A percentile compares a stretch with the other conserved stretches of the same genome.
Evolutionary conservation across 805 yeast genomes (phyloP).

Genomic region (Candida vartiovaarae): DNA sequence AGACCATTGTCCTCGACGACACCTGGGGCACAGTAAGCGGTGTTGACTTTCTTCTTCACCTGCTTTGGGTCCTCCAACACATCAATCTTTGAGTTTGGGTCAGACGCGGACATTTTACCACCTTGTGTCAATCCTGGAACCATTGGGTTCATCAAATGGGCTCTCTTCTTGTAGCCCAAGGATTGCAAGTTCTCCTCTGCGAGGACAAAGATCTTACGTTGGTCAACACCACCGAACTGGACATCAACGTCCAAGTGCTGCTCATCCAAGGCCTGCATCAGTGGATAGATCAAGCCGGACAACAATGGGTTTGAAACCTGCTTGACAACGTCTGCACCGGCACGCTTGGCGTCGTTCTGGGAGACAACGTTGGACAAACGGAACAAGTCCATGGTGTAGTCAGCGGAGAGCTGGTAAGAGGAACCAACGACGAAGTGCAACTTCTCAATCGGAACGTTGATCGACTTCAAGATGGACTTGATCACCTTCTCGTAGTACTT

Average conservation of each 20-base stretch:
- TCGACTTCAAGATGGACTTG: slow-evolving; percentile 77
- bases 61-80: slow-evolving; percentile 80
- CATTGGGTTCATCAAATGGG: slow-evolving; percentile 98
- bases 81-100: slow-evolving; percentile 96
- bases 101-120: slow-evolving; percentile 98
- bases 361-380: slow-evolving; percentile 77
- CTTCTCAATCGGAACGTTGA: slow-evolving; percentile 88
- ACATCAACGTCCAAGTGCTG: slow-evolving; percentile 82
- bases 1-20: slow-evolving; percentile 86
- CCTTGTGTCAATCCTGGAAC: slow-evolving; percentile 97
- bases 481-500: slow-evolving; percentile 79
- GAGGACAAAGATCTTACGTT: slow-evolving; percentile 92
- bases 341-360: slow-evolving; percentile 95
- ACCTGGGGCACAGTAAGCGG: slow-evolving; percentile 96
- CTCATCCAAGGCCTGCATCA: slow-evolving; percentile 98
- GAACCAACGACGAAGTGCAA: slow-evolving; percentile 82
- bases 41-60: slow-evolving; percentile 83
- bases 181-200: slow-evolving; percentile 90
- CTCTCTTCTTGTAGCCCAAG: slow-evolving; percentile 93
- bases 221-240: slow-evolving; percentile 99
- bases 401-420: slow-evolving; percentile 71
- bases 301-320: slow-evolving; percentile 92
- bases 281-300: slow-evolving; percentile 91
- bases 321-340: slow-evolving; percentile 99
- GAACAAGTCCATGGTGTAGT: slow-evolving; percentile 87